Percentiles rank a stretch among this genome's conserved stretches.
These are phyloP conservation scores for Chlorella variabilis DNA, from an alignment of 163 green algal species.

Conservation along the genomic window DNA sequence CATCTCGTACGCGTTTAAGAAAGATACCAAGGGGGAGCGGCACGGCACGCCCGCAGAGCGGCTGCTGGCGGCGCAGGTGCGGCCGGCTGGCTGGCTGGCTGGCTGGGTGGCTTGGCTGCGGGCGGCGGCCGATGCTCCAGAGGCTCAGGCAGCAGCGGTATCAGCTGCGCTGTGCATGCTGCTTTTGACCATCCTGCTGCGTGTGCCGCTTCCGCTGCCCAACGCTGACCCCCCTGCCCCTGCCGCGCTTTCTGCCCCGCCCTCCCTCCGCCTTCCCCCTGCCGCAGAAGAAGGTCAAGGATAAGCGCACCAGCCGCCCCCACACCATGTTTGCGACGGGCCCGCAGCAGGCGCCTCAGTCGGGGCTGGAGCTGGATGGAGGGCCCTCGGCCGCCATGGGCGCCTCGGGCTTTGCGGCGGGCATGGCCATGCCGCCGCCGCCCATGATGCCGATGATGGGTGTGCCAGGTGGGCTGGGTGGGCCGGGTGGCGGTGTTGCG, in stretches of 20 bases:
- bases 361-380: conserved; percentile 21
- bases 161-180: no score
- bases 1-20: conserved; percentile 98
- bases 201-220: no score
- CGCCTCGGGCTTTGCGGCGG: conserved; percentile 38
- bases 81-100: not conserved
- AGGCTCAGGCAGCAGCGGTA: no score
- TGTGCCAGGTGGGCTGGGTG: conserved; percentile 22
- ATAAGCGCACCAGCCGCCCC: conserved; percentile 39
- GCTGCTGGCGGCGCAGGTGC: conserved; percentile 84
- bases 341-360: conserved; percentile 32
- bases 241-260: not conserved
- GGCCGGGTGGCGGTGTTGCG: no score
- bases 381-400: conserved; percentile 9
- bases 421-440: conserved; percentile 30
- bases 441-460: conserved; percentile 23
- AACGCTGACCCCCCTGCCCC: no score
- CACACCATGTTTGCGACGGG: conserved; percentile 68
- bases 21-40: conserved; percentile 93
- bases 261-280: not conserved
- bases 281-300: conserved; percentile 28
- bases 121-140: no score
- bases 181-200: no score
- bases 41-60: conserved; percentile 94
- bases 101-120: not conserved